Evolutionary conservation across 345 rosid species (phyloP), one percentile per base, ranked within the genome.

Genomic region (Orychophragmus violaceus): DNA sequence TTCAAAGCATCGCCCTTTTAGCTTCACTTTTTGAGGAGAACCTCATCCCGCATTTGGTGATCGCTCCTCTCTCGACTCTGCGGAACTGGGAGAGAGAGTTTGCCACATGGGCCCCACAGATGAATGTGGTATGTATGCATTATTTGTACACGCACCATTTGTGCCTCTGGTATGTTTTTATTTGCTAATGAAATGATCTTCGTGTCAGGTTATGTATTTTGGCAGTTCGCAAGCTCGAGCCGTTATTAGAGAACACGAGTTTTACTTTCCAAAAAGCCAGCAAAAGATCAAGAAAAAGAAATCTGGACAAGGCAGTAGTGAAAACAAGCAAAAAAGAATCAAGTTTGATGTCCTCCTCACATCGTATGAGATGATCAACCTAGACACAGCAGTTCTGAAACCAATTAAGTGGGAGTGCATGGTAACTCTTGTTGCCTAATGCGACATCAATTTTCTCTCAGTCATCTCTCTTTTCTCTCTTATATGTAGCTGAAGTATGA

Each of bases 1-100:
- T 95, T 75, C 99, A 95, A 73, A 95, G 99, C 73, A 95, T 95
- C 81, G 97, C 99, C 29, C 90, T 89, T 76, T 80, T 95, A 67
- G 99, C 98, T 62, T 91, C 99, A 52, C 99, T 91, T 66, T 89
- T 78, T 62, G 82, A 72, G 71, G 99, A 87, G 57, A 72, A 69
- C 29, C 17, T 79, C 75, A 63, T 60, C 39, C 96, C 97, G 18
- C 90, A 87, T 82, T 80, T 95, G 82, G 99, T 95, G n/a, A 85
- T 95, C 48, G 99, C 99, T 77, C 99, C 99, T 58, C 97, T 95
- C 70, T 95, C 99, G 69, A 91, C 98, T 23, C 77, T 95, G 75
- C 82, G 98, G 69, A 95, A 95, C 71, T 95, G 99, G 99, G 99
- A 95, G 64, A 85, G 99, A 22, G 98, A 95, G 74, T 95, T 95